phyloP scores from a whole-genome alignment of 2,329 filamentous ascomycete species.

The Colletotrichum cuscutae region DNA sequence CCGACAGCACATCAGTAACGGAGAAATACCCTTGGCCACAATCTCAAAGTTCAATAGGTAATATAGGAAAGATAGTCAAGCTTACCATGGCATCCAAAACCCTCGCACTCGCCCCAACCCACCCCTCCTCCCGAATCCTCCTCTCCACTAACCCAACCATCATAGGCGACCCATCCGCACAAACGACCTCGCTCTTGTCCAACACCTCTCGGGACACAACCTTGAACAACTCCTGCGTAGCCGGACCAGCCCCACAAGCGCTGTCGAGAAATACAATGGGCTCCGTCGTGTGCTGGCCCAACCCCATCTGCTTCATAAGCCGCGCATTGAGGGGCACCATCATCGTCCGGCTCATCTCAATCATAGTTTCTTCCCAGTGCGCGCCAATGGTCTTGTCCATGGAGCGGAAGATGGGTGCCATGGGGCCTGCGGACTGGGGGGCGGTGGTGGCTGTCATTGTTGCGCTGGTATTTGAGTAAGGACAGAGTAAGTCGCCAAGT shows the following conservation, averaged over 20 bases:
- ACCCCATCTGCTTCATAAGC: constrained; percentile 41
- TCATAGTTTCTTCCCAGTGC: background rate
- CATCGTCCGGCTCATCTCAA: constrained; percentile 31
- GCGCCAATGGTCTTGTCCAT: background rate
- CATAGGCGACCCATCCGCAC: constrained; percentile 56
- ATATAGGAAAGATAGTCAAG: too few species aligned
- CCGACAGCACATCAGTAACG: too few species aligned
- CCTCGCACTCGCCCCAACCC: constrained; percentile 56
- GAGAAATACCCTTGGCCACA: too few species aligned
- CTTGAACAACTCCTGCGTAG: constrained; percentile 55
- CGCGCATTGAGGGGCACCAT: constrained; percentile 36
- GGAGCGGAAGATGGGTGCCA: background rate
- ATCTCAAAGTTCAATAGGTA: too few species aligned
- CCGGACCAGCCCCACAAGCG: constrained; percentile 63
- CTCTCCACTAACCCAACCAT: constrained; percentile 53
- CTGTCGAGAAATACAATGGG: constrained; percentile 59
- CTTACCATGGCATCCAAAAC: constrained; percentile 47
- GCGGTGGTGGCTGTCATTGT: too few species aligned
- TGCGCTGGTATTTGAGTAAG: too few species aligned
- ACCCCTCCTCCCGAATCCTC: constrained; percentile 52
- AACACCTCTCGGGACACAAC: too few species aligned
- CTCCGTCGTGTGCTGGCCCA: constrained; percentile 31
- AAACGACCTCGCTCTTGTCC: constrained; percentile 47
- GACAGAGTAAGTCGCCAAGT: too few species aligned
- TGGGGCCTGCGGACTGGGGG: too few species aligned